Evolutionary conservation across 2,329 filamentous ascomycete species (phyloP).

Genomic region (Cercospora sojina): DNA sequence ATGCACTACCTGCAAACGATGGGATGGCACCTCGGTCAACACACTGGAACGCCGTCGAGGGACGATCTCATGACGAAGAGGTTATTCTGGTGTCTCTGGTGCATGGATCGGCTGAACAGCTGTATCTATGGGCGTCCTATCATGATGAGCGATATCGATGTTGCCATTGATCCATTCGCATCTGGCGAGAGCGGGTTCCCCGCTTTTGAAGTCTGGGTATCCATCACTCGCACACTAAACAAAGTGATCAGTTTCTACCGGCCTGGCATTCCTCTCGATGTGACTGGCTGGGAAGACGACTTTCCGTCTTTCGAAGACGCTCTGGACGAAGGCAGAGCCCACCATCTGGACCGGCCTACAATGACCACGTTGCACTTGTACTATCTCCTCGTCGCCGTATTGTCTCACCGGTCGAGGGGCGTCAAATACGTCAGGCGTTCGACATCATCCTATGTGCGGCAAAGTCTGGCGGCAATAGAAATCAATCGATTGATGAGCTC

Average conservation of each 20-base stretch:
- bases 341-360: conserved; percentile 40
- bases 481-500: conserved; percentile 52
- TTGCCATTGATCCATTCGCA: conserved; percentile 45
- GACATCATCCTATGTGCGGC: conserved; percentile 54
- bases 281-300: conserved; percentile 50
- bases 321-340: conserved; percentile 43
- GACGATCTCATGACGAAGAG: conserved; percentile 42
- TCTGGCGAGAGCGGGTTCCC: conserved; percentile 47
- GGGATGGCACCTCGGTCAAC: conserved; percentile 46
- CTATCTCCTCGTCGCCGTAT: conserved; percentile 58
- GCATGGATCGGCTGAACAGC: conserved; percentile 50
- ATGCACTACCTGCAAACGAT: conserved; percentile 53
- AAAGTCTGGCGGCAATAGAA: conserved; percentile 56
- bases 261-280: conserved; percentile 42
- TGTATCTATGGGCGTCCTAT: conserved; percentile 50
- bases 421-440: conserved; percentile 44
- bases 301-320: conserved; percentile 29
- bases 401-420: conserved; percentile 54
- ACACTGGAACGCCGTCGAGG: conserved; percentile 22
- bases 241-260: conserved; percentile 51
- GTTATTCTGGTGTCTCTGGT: conserved; percentile 53
- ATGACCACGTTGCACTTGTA: conserved; percentile 55
- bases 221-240: conserved; percentile 47
- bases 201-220: conserved; percentile 51
- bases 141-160: conserved; percentile 51